Base-by-base conservation (phyloP, 106 monocot genomes). In the Amphibolis antarctica region DNA sequence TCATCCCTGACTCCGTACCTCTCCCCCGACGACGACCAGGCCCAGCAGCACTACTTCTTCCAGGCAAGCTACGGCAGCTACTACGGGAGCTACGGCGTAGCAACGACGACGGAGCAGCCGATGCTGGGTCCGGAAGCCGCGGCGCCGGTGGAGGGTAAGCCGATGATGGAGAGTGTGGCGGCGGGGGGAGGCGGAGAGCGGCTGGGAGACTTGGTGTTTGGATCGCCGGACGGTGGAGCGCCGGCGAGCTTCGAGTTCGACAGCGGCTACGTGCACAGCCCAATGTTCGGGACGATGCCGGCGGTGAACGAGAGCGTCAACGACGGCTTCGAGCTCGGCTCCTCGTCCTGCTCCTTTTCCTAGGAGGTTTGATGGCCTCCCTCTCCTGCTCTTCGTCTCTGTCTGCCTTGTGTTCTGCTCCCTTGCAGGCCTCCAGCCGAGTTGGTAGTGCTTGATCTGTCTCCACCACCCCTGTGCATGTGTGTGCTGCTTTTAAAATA, bases 1-100 rank as follows among this genome's bases (percentile, higher is more conserved):
- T 68, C 56, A 26, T 68, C 68, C 68, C 13, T 68, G 23, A 68
- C 68, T 24, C 68, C 68, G 13, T 68, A 55, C 58, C 46, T 68
- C 46, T 28, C 58, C 58, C 68, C 68, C 0, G 68, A 58, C 26
- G 68, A 68, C 28, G 53, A 18, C 12, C 10, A 12, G 13, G 14
- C 18, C 19, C 21, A 17, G 42, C 22, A 55, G 21, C 21, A 42
- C 23, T 25, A 44, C 58, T 18, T 1, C 44, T 20, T 11, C 52
- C 17, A 56, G 17, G 12, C 48, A 15, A 13, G 46, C 55, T 13
- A 66, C 28, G 28, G 47, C 22, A 22, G 53, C 51, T 53, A 42
- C 66, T 26, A 51, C 30, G n/a, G 53, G 28, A 28, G 10, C 50
- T 31, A 53, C 46, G 19, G 17, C 50, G 30, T 28, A 7, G 14